Evolutionary conservation across 768 basidiomycete species (phyloP).

Genomic region (Ramaria sp.): DNA sequence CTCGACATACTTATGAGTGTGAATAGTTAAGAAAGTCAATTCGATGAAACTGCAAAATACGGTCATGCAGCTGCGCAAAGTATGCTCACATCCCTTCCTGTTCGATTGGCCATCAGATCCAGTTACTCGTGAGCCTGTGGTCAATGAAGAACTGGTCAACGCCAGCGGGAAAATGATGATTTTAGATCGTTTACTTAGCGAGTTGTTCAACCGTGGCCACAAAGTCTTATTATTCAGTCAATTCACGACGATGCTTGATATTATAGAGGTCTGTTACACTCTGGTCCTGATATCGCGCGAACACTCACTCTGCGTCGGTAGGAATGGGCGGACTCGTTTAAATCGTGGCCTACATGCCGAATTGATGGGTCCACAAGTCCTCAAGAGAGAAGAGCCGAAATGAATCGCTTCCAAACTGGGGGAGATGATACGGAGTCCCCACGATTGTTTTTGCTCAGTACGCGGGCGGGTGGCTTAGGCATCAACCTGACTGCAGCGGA

Average conservation of each 20-base stretch:
- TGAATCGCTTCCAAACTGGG: constrained; percentile 72
- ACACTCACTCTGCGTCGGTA: constrained; percentile 16
- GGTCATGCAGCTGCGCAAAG: constrained; percentile 96
- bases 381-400: constrained; percentile 72
- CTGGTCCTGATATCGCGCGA: not conserved
- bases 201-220: constrained; percentile 67
- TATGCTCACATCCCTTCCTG: constrained; percentile 86
- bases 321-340: constrained; percentile 84
- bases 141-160: constrained; percentile 74
- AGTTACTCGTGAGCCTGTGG: constrained; percentile 43
- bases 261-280: constrained; percentile 61
- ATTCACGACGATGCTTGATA: constrained; percentile 93
- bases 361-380: constrained; percentile 86
- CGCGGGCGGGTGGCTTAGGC: constrained; percentile 69
- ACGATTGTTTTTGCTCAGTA: constrained; percentile 67
- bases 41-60: constrained; percentile 91
- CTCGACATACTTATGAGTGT: not conserved
- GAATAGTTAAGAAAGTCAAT: constrained; percentile 69
- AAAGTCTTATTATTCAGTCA: constrained; percentile 87
- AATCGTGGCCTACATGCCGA: constrained; percentile 76
- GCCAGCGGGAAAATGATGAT: constrained; percentile 97
- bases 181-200: constrained; percentile 76
- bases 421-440: constrained; percentile 56
- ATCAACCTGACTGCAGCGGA: constrained; percentile 77
- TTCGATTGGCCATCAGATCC: constrained; percentile 76